Base-by-base conservation (phyloP, 2,329 filamentous ascomycete genomes). In the Fusarium papillatum region DNA sequence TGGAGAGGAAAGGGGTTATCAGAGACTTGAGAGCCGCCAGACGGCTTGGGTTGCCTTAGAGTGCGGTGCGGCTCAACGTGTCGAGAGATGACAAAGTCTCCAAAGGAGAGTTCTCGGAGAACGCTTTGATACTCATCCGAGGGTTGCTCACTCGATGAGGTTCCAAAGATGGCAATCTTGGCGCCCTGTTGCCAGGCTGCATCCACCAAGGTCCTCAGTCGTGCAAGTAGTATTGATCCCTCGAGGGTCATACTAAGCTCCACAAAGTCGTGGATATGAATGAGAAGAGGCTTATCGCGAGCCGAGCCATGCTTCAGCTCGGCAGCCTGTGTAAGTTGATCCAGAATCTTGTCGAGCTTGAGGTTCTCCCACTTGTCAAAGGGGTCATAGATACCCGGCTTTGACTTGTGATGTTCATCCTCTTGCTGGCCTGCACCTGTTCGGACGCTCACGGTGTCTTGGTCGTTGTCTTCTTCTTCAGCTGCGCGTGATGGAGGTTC, bases 261-360 rank as follows among this genome's bases (percentile, higher is more conserved):
- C 65, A 94, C 92, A 79, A 95, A 94, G 81, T 98, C 95, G 81
- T 94, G 91, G 16, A 98, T 86, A 78, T 95, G 95, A 46, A 97
- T 87, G 69, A 98, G 92, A 10, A 95, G 88, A 29, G 88, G 88
- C 26, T 82, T 87, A 81, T 79, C 81, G 77, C 81, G 79, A 9
- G 75, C 59, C 34, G 76, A 72, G 8, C 82, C 76, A 24, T 82
- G 75, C 68, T 83, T 85, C 24, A 80, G 68, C 31, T 88, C 84
- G 6, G 87, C 86, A 4, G 88, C 86, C 55, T 85, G 83, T 31
- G 92, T 83, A n/a, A 94, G 83, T 59, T 88, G 86, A 59, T 92
- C 90, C 50, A 94, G 77, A 9, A 89, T 86, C 38, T 89, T 86
- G 64, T 88, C 88, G 70, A 92, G 85, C 81, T 93, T 93, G 43